Base-by-base conservation (phyloP, 192 early-diverging fungal genomes). In the Coemansia pectinata region DNA sequence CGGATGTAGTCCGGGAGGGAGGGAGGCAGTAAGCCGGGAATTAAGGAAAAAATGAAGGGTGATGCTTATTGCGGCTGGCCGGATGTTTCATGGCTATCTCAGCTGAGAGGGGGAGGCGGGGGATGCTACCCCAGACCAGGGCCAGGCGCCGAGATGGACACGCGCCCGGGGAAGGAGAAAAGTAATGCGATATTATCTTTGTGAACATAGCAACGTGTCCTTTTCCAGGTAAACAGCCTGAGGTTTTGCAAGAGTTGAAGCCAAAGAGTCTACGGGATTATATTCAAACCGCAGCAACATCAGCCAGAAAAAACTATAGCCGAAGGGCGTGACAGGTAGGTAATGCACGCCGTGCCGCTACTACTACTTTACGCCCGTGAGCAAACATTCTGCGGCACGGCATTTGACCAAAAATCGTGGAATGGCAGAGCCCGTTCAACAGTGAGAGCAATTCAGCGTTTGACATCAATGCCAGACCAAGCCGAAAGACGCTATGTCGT, bases 71-170 rank as follows among this genome's bases (percentile, higher is more conserved):
- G 42, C 42, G 42, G 42, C 42, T 44, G 52, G 52, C 12, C 52
- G 25, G 52, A 53, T 53, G 52, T 53, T 53, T 53, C 52, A 53
- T 50, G 25, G 12, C 42, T 44, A 34, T 34, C 45, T 19, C 45
- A 47, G 45, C 45, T 42, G 41, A 42, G 41, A 14, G 15, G 41
- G 41, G 41, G 12, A 42, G 41, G 34, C 5, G n/a, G 41, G 41
- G 41, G 41, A 11, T 5, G 41, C 41, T 42, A 50, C 47, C 47
- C 52, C 52, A 53, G 52, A 53, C 52, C 52, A 53, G 52, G 52
- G 52, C 23, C 42, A 14, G 52, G 25, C 23, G 52, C 52, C 52
- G 52, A 53, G 25, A 53, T 27, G 25, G 27, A 10, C 52, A 27
- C 52, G 52, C 23, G 52, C 52, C 52, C 34, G 34, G 34, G 34